These are phyloP conservation scores for Epichloe festucae DNA, from an alignment of 2,329 filamentous ascomycete genomes.

Conservation along the genomic window DNA sequence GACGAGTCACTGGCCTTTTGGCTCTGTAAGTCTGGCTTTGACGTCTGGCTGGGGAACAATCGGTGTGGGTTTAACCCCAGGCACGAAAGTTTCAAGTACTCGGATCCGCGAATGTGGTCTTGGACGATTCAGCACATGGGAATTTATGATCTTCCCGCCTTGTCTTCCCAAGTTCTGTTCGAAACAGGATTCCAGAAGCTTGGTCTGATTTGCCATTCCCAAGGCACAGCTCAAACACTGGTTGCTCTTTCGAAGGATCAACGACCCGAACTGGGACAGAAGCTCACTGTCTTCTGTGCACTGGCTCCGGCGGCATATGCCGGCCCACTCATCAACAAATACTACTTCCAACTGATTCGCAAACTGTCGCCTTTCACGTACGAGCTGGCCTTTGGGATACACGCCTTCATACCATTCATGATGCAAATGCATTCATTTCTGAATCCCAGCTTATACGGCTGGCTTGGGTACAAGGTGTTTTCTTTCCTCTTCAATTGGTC, in stretches of 20 bases:
- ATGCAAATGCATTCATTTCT: constrained; percentile 65
- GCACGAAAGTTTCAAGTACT: constrained; percentile 56
- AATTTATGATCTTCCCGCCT: constrained; percentile 70
- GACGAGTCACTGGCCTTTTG: constrained; percentile 84
- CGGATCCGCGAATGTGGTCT: constrained; percentile 85
- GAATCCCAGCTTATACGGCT: constrained; percentile 57
- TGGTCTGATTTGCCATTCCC: constrained; percentile 74
- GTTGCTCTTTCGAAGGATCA: constrained; percentile 85
- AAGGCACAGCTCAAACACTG: constrained; percentile 81
- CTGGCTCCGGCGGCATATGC: constrained; percentile 85
- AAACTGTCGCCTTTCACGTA: constrained; percentile 66
- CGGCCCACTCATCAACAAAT: constrained; percentile 70
- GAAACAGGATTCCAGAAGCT: constrained; percentile 78
- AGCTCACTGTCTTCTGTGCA: constrained; percentile 80
- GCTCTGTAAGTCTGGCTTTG: constrained; percentile 81
- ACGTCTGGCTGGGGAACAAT: constrained; percentile 94
- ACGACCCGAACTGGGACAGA: constrained; percentile 68
- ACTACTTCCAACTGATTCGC: constrained; percentile 87
- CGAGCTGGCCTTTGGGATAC: constrained; percentile 75
- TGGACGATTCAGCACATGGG: constrained; percentile 97
- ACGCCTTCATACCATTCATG: constrained; percentile 90
- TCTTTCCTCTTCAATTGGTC: constrained; percentile 83
- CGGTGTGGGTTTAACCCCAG: constrained; percentile 72
- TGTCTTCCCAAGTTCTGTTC: constrained; percentile 64
- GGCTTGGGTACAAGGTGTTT: constrained; percentile 79